Evolutionary conservation across 1,139 yeast genomes (phyloP).

Genomic region (Lodderomyces pseudojiufengensis): DNA sequence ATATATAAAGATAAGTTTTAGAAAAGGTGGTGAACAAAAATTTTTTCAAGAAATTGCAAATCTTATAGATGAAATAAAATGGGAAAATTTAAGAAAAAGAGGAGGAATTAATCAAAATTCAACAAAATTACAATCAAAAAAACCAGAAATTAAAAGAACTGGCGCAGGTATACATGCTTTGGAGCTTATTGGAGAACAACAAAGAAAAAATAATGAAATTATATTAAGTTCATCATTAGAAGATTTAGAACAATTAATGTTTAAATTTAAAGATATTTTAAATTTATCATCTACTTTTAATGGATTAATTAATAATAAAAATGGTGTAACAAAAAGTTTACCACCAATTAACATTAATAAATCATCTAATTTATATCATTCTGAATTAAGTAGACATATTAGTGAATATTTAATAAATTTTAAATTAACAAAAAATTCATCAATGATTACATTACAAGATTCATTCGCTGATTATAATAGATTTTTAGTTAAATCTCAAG

Average conservation of each 20-base stretch:
- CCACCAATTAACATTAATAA: constrained; percentile 32
- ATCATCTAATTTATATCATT: constrained; percentile 30
- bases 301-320: constrained; percentile 20
- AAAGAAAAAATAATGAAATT: constrained; percentile 57
- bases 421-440: constrained; percentile 28
- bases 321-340: constrained; percentile 13
- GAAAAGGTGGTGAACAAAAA: constrained; percentile 53
- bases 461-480: constrained; percentile 43
- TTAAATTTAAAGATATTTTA: constrained; percentile 72
- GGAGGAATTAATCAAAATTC: constrained; percentile 44
- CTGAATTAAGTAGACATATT: constrained; percentile 45
- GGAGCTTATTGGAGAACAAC: constrained; percentile 55
- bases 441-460: constrained; percentile 43
- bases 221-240: constrained; percentile 68
- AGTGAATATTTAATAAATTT: constrained; percentile 45
- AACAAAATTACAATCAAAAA: constrained; percentile 17
- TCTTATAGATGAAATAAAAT: constrained; percentile 42
- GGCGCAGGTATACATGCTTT: constrained; percentile 65
- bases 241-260: constrained; percentile 74
- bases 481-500: constrained; percentile 33
- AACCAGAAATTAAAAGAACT: constrained; percentile 7
- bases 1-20: constrained; percentile 57
- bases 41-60: constrained; percentile 43
- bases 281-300: constrained; percentile 50
- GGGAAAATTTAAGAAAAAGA: constrained; percentile 37